These are phyloP conservation scores for Phytophthora quininea DNA, from an alignment of 352 stramenopile species.

Conservation along the genomic window DNA sequence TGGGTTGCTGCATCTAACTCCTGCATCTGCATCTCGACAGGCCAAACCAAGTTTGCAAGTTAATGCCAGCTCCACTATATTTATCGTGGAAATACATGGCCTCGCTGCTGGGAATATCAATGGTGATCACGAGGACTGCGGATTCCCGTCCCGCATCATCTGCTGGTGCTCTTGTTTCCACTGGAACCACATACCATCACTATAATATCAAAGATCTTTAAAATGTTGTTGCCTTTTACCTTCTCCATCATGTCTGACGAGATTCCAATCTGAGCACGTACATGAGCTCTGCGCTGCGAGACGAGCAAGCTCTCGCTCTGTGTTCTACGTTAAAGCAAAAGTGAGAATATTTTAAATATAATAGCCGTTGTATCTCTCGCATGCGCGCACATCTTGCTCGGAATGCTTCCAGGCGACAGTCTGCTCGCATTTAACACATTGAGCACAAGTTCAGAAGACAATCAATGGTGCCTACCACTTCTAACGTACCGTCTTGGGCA, in stretches of 20 bases:
- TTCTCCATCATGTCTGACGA: conserved; percentile 34
- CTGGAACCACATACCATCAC: conserved; percentile 9
- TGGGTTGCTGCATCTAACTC: conserved; percentile 23
- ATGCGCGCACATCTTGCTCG: conserved; percentile 31
- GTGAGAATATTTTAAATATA: too few species aligned
- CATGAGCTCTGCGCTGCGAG: conserved; percentile 24
- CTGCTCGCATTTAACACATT: conserved; percentile 14
- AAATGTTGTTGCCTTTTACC: conserved; percentile 17
- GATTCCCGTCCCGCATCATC: conserved; percentile 26
- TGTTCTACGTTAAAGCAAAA: too few species aligned
- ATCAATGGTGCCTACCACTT: neutral
- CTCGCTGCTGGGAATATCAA: neutral
- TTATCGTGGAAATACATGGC: conserved; percentile 16
- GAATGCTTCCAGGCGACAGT: conserved; percentile 25
- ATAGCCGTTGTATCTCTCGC: conserved; percentile 16
- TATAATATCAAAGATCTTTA: neutral
- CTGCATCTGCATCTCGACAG: conserved; percentile 23
- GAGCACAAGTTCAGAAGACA: neutral
- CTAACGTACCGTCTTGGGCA: too few species aligned
- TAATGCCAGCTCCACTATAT: conserved; percentile 25
- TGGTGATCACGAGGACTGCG: conserved; percentile 2
- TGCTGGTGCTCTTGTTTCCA: conserved; percentile 45
- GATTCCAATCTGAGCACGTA: conserved; percentile 34
- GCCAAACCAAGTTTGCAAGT: neutral
- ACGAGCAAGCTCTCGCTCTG: conserved; percentile 31